Evolutionary conservation across 305 asterid genomes (phyloP).

Genomic region (Fraxinus paxiana): DNA sequence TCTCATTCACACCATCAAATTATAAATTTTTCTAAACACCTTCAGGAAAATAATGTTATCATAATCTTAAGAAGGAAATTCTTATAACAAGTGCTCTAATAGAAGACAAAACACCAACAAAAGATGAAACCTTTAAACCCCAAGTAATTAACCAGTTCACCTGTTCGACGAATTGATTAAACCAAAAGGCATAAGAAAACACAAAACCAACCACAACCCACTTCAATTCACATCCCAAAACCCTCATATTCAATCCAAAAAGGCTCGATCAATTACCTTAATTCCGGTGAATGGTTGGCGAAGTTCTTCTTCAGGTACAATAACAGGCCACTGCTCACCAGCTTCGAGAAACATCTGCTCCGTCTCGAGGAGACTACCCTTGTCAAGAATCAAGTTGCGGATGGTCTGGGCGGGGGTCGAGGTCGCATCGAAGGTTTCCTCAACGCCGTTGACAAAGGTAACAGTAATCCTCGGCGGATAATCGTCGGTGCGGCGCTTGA

Average conservation of each 20-base stretch:
- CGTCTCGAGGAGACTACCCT: constrained; percentile 79
- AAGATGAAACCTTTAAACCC: background rate
- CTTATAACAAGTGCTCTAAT: background rate
- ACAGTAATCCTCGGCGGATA: constrained; percentile 78
- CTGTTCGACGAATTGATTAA: constrained; percentile 39
- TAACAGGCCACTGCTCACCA: constrained; percentile 89
- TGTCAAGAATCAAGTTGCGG: constrained; percentile 69
- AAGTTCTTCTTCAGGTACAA: constrained; percentile 73
- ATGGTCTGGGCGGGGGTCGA: constrained; percentile 75
- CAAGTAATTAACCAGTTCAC: background rate
- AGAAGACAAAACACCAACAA: background rate
- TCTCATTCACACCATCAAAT: background rate
- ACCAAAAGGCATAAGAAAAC: background rate
- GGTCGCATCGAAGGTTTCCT: constrained; percentile 77
- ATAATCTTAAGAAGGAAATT: background rate
- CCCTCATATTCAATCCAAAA: background rate
- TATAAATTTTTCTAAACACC: background rate
- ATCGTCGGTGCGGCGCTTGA: constrained; percentile 91
- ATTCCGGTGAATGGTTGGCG: constrained; percentile 55
- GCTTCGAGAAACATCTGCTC: constrained; percentile 91
- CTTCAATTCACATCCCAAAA: background rate
- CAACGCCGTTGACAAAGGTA: constrained; percentile 80
- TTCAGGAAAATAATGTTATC: background rate
- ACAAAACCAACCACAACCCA: background rate
- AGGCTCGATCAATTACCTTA: constrained; percentile 42